Percentiles rank a stretch among this genome's conserved stretches.
Conservation (phyloP, 1,139 yeast species). For the Zygosaccharomyces pseudobailii region DNA sequence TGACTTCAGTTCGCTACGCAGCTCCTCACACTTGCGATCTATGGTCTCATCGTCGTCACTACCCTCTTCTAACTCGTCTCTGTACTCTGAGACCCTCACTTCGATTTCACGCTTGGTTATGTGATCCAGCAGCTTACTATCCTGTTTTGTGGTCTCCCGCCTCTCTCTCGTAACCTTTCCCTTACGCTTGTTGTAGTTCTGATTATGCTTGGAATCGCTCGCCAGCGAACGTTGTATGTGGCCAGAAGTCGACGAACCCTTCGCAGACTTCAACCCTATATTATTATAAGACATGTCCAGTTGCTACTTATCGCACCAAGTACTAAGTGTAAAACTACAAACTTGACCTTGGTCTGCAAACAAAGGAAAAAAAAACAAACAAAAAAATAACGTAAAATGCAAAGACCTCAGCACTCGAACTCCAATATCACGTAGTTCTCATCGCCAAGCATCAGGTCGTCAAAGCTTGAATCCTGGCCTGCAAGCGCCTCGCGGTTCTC, state of each 20-base stretch:
- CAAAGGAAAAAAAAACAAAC: neutral
- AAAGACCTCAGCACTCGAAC: constrained; percentile 25
- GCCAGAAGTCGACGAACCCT: constrained; percentile 29
- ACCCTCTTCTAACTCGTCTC: constrained; percentile 20
- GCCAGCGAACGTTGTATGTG: constrained; percentile 23
- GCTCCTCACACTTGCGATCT: constrained; percentile 16
- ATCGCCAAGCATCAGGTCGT: constrained; percentile 23
- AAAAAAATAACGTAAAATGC: neutral
- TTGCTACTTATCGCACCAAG: neutral
- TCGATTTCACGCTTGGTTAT: constrained; percentile 18
- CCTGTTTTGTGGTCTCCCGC: constrained; percentile 3
- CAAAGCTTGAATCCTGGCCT: constrained; percentile 8
- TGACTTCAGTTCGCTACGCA: constrained; percentile 9
- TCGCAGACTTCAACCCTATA: constrained; percentile 25
- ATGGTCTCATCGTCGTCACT: constrained; percentile 14
- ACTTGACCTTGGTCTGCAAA: neutral
- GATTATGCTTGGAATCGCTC: constrained; percentile 10
- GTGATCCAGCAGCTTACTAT: constrained; percentile 13
- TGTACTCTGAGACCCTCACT: constrained; percentile 18
- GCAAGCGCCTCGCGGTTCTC: constrained; percentile 19
- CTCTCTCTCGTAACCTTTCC: constrained; percentile 4
- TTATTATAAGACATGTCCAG: constrained; percentile 23
- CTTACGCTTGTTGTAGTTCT: constrained; percentile 8
- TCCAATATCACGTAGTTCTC: constrained; percentile 29
- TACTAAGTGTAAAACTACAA: neutral